Evolutionary conservation across 2,329 filamentous ascomycete species (phyloP).

Genomic region (Trichocomaceae sp.): DNA sequence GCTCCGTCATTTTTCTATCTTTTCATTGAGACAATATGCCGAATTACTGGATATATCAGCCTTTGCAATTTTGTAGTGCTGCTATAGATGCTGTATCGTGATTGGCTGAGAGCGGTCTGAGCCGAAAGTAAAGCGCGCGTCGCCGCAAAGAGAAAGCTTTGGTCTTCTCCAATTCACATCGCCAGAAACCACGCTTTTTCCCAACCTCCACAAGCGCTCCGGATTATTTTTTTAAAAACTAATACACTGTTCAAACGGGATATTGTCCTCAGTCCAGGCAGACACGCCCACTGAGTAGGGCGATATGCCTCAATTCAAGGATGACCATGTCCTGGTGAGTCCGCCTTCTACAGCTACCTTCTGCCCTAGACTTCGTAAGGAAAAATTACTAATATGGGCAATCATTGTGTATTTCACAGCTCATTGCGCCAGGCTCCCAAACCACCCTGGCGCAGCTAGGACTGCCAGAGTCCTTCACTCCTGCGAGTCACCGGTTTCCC

Average conservation of each 20-base stretch:
- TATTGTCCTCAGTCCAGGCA: background rate
- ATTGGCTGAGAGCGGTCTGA: background rate
- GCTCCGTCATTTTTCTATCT: no score
- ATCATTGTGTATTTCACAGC: slow-evolving; percentile 22
- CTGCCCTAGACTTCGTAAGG: background rate
- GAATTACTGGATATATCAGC: no score
- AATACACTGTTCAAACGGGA: background rate
- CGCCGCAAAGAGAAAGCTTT: slow-evolving; percentile 4
- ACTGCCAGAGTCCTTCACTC: slow-evolving; percentile 82
- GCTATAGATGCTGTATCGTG: background rate
- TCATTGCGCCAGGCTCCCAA: slow-evolving; percentile 64
- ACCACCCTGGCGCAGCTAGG: slow-evolving; percentile 88
- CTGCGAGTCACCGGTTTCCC: slow-evolving; percentile 74
- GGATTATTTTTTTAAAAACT: background rate
- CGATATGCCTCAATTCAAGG: slow-evolving; percentile 47
- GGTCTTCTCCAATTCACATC: background rate
- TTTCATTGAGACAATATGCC: no score
- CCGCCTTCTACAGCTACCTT: background rate
- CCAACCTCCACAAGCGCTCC: background rate
- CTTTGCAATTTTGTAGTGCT: no score
- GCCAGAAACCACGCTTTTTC: background rate
- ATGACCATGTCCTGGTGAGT: slow-evolving; percentile 47
- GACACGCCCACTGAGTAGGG: slow-evolving; percentile 2
- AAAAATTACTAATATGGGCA: background rate
- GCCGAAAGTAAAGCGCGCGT: background rate